Percentiles rank a stretch among this genome's conserved stretches.
Evolutionary conservation across 768 basidiomycete species (phyloP).

Genomic region (Macrolepiota fuliginosa): DNA sequence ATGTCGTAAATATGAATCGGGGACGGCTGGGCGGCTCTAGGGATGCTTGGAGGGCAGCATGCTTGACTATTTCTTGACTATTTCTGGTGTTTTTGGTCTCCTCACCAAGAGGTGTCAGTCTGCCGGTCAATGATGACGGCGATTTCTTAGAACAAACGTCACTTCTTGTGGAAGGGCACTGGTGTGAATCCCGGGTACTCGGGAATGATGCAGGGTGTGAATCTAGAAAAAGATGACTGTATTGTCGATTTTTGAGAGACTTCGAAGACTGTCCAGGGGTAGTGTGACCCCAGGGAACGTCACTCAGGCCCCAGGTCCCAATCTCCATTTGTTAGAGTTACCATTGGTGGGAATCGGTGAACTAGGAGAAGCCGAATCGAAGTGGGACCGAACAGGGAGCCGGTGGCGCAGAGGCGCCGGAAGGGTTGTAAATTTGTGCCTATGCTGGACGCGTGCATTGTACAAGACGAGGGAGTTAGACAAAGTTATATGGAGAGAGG

Average conservation of each 20-base stretch:
- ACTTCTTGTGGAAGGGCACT: background rate
- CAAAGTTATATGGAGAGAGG: background rate
- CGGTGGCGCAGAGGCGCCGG: background rate
- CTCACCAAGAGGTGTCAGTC: too few relatives aligned
- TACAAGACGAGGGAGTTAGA: background rate
- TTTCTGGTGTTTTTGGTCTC: too few relatives aligned
- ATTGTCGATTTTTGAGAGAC: background rate
- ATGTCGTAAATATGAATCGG: background rate
- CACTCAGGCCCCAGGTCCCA: background rate
- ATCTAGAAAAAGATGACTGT: background rate
- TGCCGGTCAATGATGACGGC: too few relatives aligned
- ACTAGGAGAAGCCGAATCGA: background rate
- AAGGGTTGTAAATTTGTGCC: background rate
- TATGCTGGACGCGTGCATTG: background rate
- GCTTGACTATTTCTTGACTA: too few relatives aligned
- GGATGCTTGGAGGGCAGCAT: too few relatives aligned
- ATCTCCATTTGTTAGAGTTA: conserved; percentile 7
- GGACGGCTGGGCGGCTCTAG: too few relatives aligned
- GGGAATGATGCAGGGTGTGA: background rate
- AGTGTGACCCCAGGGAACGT: background rate
- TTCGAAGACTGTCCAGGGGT: background rate
- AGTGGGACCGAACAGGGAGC: background rate
- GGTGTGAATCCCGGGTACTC: background rate
- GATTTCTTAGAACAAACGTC: too few relatives aligned
- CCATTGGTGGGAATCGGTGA: background rate